A percentile compares a stretch with the other conserved stretches of the same genome.
These are phyloP conservation scores for Citrus mangshanensis DNA, from an alignment of 345 rosid species.

Conservation along the genomic window DNA sequence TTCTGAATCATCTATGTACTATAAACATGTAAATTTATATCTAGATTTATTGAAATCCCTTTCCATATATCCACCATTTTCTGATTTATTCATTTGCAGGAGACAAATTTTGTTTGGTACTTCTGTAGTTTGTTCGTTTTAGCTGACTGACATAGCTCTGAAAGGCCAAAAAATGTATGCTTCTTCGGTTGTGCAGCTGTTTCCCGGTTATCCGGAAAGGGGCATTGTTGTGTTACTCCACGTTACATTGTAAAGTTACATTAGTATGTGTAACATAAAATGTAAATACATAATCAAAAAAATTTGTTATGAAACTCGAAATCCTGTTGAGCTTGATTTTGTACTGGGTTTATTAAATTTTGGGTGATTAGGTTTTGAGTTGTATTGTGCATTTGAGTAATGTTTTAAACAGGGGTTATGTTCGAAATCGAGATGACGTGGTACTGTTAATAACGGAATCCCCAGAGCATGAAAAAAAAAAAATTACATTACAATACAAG, in stretches of 20 bases:
- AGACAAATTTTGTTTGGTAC: neutral
- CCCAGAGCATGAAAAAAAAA: too few species aligned
- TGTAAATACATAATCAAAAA: neutral
- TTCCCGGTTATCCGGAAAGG: neutral
- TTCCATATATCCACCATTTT: neutral
- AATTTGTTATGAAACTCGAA: neutral
- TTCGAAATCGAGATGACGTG: too few species aligned
- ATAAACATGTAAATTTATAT: slow-evolving; percentile 3
- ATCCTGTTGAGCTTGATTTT: neutral
- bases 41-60: neutral
- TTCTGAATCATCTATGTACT: slow-evolving; percentile 8
- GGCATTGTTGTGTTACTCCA: neutral
- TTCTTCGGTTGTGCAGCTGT: neutral
- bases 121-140: neutral
- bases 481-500: too few species aligned
- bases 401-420: too few species aligned
- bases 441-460: too few species aligned
- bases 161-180: neutral
- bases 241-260: neutral
- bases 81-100: neutral
- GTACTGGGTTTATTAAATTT: neutral
- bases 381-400: neutral
- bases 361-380: neutral
- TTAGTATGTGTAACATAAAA: neutral
- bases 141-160: neutral